Conservation (phyloP, 2,329 filamentous ascomycete genomes). For the Sodiomyces alkalinus region DNA sequence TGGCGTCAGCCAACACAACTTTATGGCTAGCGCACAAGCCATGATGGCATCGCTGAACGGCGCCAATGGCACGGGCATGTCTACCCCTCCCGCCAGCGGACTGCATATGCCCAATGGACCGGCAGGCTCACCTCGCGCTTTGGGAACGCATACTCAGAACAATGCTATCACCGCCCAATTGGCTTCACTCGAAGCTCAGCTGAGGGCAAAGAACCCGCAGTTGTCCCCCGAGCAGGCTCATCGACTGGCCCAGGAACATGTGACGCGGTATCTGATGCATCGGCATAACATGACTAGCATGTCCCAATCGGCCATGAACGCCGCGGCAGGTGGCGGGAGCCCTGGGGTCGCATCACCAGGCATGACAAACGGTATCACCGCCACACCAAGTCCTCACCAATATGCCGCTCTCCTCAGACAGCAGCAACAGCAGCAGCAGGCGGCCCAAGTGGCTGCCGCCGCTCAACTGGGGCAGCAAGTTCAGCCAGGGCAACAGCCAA, state of each 20-base stretch:
- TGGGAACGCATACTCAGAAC: constrained; percentile 24
- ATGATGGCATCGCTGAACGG: constrained; percentile 35
- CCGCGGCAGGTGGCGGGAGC: constrained; percentile 34
- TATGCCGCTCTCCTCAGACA: constrained; percentile 43
- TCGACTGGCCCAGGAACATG: constrained; percentile 34
- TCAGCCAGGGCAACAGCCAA: constrained; percentile 14
- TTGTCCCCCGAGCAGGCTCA: constrained; percentile 32
- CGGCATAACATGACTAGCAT: constrained; percentile 22
- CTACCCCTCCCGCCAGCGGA: constrained; percentile 26
- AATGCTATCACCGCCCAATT: constrained; percentile 32
- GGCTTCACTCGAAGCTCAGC: constrained; percentile 34
- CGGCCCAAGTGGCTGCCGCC: constrained; percentile 16
- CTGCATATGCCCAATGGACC: constrained; percentile 31
- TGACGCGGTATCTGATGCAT: constrained; percentile 30
- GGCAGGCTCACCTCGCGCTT: constrained; percentile 28
- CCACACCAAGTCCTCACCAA: constrained; percentile 39
- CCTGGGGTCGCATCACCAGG: constrained; percentile 14
- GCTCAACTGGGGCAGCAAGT: constrained; percentile 12
- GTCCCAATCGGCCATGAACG: constrained; percentile 36
- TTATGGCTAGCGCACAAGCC: constrained; percentile 34
- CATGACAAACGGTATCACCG: constrained; percentile 31
- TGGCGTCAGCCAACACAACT: constrained; percentile 35
- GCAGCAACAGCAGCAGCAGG: constrained; percentile 35
- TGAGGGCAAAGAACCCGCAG: constrained; percentile 34
- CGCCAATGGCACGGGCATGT: constrained; percentile 25